These are phyloP conservation scores for Cytospora mali DNA, from an alignment of 2,329 filamentous ascomycete species.

Conservation along the genomic window DNA sequence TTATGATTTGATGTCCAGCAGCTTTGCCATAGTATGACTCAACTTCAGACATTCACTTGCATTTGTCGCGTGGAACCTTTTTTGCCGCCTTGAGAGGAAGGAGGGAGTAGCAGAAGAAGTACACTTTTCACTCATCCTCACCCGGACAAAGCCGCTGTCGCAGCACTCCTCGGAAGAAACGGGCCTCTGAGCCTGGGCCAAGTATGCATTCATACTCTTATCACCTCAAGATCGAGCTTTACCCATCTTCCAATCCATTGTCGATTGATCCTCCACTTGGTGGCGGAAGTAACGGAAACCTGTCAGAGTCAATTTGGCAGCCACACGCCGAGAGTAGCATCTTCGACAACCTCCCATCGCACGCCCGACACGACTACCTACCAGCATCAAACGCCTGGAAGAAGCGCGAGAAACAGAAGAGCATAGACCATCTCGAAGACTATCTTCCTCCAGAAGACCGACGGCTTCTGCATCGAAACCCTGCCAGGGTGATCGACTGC, in stretches of 20 bases:
- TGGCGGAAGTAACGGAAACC: constrained; percentile 23
- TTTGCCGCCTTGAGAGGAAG: constrained; percentile 24
- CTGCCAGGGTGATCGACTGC: constrained; percentile 51
- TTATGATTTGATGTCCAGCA: background rate
- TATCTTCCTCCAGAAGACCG: constrained; percentile 28
- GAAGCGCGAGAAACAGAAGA: constrained; percentile 26
- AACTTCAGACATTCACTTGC: background rate
- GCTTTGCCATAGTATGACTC: constrained; percentile 19
- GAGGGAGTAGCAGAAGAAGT: background rate
- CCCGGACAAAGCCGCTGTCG: background rate
- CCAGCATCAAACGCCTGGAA: constrained; percentile 13
- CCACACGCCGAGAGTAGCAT: constrained; percentile 53
- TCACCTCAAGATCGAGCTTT: constrained; percentile 68
- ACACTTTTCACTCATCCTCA: background rate
- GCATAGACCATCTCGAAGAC: constrained; percentile 24
- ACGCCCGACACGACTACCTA: constrained; percentile 38
- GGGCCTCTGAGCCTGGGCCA: constrained; percentile 10
- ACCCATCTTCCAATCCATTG: constrained; percentile 48
- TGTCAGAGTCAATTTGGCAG: constrained; percentile 48
- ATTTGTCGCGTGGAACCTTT: background rate
- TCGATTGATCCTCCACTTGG: constrained; percentile 26
- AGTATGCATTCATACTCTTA: constrained; percentile 65
- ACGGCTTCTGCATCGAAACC: constrained; percentile 20
- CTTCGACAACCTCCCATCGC: constrained; percentile 58
- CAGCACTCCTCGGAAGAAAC: background rate